Percentiles rank a stretch among this genome's conserved stretches.
These are phyloP conservation scores for Middelhovenomyces tepae DNA, from an alignment of 805 yeast species.

Conservation along the genomic window DNA sequence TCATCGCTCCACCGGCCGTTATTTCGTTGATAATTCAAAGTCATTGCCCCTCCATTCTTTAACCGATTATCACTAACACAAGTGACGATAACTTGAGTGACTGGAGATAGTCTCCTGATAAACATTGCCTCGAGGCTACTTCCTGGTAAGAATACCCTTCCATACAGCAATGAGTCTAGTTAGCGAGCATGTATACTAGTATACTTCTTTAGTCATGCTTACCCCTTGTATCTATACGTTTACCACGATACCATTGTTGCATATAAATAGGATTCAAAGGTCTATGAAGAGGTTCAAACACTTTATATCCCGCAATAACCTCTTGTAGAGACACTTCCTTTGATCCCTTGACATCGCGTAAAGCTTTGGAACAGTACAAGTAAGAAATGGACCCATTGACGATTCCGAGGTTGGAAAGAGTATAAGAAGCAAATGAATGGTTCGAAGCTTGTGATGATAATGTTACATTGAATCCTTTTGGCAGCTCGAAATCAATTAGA, in stretches of 20 bases:
- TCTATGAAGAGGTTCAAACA: conserved; percentile 39
- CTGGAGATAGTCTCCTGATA: conserved; percentile 49
- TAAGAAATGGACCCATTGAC: conserved; percentile 81
- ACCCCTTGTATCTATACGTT: conserved; percentile 20
- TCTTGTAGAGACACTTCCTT: conserved; percentile 50
- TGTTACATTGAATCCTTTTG: conserved; percentile 55
- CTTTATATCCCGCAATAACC: conserved; percentile 59
- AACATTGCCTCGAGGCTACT: conserved; percentile 82
- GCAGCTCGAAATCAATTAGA: conserved; percentile 64
- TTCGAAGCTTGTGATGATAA: conserved; percentile 64
- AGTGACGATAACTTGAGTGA: conserved; percentile 59
- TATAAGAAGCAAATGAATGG: conserved; percentile 62
- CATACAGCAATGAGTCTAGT: conserved; percentile 53
- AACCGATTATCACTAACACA: conserved; percentile 62
- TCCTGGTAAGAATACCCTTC: conserved; percentile 82
- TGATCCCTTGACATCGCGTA: conserved; percentile 44
- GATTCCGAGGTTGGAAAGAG: conserved; percentile 52
- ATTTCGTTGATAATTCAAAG: conserved; percentile 52
- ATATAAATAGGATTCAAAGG: conserved; percentile 17
- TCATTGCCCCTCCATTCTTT: conserved; percentile 39
- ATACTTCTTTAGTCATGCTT: not conserved
- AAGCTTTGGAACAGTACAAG: conserved; percentile 56
- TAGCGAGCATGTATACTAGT: conserved; percentile 1
- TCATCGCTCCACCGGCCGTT: conserved; percentile 59
- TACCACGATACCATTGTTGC: conserved; percentile 24